Evolutionary conservation across 306 rosid genomes (phyloP).

Genomic region (Senna siamea): DNA sequence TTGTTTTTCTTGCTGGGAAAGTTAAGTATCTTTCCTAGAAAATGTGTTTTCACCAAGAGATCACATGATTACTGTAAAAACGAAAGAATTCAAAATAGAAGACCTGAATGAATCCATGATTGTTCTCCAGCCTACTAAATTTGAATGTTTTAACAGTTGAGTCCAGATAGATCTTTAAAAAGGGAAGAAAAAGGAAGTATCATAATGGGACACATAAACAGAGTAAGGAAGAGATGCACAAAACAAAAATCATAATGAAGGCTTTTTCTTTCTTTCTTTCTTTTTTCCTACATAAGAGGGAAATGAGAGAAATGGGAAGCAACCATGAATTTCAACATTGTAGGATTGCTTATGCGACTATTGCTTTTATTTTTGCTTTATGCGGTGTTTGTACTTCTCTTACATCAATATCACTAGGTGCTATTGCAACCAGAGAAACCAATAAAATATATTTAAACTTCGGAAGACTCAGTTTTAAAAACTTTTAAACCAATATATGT

Average conservation of each 20-base stretch:
- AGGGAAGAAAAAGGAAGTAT: neutral
- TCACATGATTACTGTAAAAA: neutral
- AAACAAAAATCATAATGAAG: slow-evolving; percentile 12
- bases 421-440: neutral
- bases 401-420: neutral
- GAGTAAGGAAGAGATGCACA: neutral
- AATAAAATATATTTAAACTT: neutral
- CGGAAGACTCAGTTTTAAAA: too few relatives aligned
- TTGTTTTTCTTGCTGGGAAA: neutral
- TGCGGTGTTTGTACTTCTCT: neutral
- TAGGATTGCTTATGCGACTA: neutral
- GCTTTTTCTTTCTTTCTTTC: neutral
- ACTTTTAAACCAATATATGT: too few relatives aligned
- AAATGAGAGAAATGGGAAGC: slow-evolving; percentile 19
- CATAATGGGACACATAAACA: neutral
- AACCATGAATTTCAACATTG: neutral
- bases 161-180: neutral
- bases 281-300: slow-evolving; percentile 9
- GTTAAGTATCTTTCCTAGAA: slow-evolving; percentile 9
- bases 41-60: neutral
- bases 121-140: neutral
- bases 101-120: neutral
- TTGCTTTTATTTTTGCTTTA: too few relatives aligned
- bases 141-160: neutral
- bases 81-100: neutral